Evolutionary conservation across 192 early-diverging fungal species (phyloP).

Genomic region (Podila epicladia): DNA sequence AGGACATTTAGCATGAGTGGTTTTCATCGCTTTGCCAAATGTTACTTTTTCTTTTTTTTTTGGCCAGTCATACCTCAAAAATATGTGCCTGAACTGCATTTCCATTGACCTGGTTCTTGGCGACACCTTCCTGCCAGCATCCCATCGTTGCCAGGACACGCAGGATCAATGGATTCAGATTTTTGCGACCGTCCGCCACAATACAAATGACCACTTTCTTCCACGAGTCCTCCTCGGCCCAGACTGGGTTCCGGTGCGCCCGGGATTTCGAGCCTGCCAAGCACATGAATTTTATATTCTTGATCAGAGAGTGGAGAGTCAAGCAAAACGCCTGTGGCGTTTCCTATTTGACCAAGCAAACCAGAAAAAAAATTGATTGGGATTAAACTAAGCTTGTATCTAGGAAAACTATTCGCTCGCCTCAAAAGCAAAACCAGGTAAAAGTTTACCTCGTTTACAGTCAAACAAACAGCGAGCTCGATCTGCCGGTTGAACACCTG

Average conservation of each 20-base stretch:
- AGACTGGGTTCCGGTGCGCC: conserved; percentile 37
- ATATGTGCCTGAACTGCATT: conserved; percentile 46
- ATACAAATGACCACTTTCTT: conserved; percentile 46
- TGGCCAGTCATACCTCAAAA: conserved; percentile 20
- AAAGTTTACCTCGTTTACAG: conserved; percentile 74
- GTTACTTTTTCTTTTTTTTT: neutral
- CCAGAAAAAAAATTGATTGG: neutral
- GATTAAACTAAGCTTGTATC: neutral
- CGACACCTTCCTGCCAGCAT: conserved; percentile 51
- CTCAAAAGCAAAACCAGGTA: too few relatives aligned
- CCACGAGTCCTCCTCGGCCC: conserved; percentile 43
- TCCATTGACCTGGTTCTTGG: conserved; percentile 48
- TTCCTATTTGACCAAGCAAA: conserved; percentile 30
- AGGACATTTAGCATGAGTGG: too few relatives aligned
- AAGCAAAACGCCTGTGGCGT: conserved; percentile 42
- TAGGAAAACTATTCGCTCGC: neutral
- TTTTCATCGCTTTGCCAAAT: neutral
- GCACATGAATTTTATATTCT: conserved; percentile 43
- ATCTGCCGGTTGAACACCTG: conserved; percentile 74
- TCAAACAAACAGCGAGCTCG: conserved; percentile 92
- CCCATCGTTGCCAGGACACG: conserved; percentile 46
- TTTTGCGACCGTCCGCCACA: conserved; percentile 39
- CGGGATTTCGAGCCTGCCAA: conserved; percentile 17
- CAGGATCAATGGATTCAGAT: conserved; percentile 27
- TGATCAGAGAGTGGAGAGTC: conserved; percentile 46